phyloP scores from a whole-genome alignment of 75 land plant species.

The Cryptomeria japonica region DNA sequence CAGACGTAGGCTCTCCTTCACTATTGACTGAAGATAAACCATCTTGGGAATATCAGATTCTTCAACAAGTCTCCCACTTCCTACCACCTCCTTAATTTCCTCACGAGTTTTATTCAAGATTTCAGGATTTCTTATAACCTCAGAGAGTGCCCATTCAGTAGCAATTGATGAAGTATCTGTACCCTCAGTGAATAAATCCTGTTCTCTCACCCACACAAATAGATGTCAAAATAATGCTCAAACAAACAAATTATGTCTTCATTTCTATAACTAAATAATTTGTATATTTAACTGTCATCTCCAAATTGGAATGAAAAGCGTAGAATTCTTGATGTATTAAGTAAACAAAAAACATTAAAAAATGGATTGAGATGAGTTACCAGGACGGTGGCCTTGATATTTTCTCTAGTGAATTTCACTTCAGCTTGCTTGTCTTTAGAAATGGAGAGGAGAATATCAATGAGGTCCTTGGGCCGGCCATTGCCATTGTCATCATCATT shows the following conservation, averaged over 20 bases:
- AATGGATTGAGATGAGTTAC: conserved; percentile 7
- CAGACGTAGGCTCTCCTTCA: conserved; percentile 58
- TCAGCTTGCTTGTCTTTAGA: conserved; percentile 12
- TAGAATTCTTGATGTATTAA: too few relatives aligned
- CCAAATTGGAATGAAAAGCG: too few relatives aligned
- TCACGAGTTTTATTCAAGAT: conserved; percentile 23
- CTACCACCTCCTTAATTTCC: conserved; percentile 44
- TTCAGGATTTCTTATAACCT: conserved; percentile 47
- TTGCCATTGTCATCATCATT: background rate
- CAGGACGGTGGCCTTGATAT: conserved; percentile 28
- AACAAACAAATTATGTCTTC: too few relatives aligned
- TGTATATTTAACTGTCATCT: too few relatives aligned
- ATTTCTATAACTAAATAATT: too few relatives aligned
- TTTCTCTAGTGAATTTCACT: conserved; percentile 15
- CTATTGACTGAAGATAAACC: conserved; percentile 43
- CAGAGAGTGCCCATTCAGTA: conserved; percentile 52
- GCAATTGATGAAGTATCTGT: conserved; percentile 42
- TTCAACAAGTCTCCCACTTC: conserved; percentile 36
- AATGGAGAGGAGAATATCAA: conserved; percentile 20
- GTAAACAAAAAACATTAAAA: too few relatives aligned
- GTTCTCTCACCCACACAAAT: background rate
- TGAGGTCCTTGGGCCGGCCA: background rate
- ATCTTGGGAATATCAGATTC: conserved; percentile 50
- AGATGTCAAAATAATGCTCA: too few relatives aligned
- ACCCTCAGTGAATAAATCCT: conserved; percentile 52